Evolutionary conservation across 1,284 basidiomycete species (phyloP).

Genomic region (Malassezia vespertilionis): DNA sequence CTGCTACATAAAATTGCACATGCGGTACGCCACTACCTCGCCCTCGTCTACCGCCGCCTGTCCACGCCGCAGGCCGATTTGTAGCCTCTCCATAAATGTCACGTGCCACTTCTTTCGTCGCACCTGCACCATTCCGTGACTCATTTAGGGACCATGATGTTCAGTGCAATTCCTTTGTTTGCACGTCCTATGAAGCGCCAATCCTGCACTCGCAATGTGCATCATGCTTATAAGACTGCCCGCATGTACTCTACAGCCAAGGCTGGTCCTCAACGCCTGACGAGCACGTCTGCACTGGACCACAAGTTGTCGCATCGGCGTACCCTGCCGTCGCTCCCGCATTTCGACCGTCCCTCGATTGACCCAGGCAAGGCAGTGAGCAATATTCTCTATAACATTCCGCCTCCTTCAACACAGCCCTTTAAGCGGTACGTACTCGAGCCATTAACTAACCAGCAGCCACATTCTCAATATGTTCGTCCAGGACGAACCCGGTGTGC

Average conservation of each 20-base stretch:
- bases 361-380: slow-evolving; percentile 45
- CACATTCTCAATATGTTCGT: slow-evolving; percentile 97
- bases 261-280: slow-evolving; percentile 2
- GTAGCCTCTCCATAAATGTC: neutral
- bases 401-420: slow-evolving; percentile 78
- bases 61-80: too few relatives aligned
- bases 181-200: neutral
- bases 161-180: neutral
- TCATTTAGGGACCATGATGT: slow-evolving; percentile 7
- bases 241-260: slow-evolving; percentile 8
- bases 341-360: slow-evolving; percentile 40
- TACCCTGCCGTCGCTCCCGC: slow-evolving; percentile 44
- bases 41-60: neutral
- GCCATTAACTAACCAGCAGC: slow-evolving; percentile 11
- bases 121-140: slow-evolving; percentile 4
- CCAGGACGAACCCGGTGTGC: slow-evolving; percentile 96
- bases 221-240: neutral
- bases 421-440: slow-evolving; percentile 67
- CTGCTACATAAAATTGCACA: neutral
- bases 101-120: slow-evolving; percentile 6
- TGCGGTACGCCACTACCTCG: neutral
- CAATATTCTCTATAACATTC: slow-evolving; percentile 61
- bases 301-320: slow-evolving; percentile 65
- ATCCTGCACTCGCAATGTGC: neutral
- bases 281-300: slow-evolving; percentile 71